A percentile compares a stretch with the other conserved stretches of the same genome.
phyloP scores from a whole-genome alignment of 495 filamentous ascomycete species.

The Podospora conica region DNA sequence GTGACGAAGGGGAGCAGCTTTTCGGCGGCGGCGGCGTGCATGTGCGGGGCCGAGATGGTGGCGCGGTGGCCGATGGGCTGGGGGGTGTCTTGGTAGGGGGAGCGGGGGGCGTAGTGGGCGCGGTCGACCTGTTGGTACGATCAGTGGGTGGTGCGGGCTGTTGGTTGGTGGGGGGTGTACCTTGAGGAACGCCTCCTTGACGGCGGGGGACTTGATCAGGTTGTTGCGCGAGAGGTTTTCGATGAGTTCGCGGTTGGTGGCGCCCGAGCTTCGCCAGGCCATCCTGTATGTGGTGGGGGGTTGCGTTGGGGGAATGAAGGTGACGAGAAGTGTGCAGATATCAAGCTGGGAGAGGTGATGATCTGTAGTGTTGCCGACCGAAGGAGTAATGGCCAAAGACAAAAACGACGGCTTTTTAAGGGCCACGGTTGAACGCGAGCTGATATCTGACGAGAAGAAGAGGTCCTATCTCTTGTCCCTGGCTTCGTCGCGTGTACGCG shows the following conservation, averaged over 20 bases:
- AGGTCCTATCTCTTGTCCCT: background rate
- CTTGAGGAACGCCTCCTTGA: slow-evolving; percentile 72
- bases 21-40: slow-evolving; percentile 80
- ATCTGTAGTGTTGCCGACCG: background rate
- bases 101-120: slow-evolving; percentile 64
- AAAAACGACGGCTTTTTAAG: background rate
- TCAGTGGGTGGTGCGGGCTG: too few relatives aligned
- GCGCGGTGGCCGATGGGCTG: slow-evolving; percentile 81
- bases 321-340: too few relatives aligned
- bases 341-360: too few relatives aligned
- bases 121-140: slow-evolving; percentile 65
- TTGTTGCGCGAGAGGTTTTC: slow-evolving; percentile 67
- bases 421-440: background rate
- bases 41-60: slow-evolving; percentile 95
- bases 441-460: background rate
- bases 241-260: slow-evolving; percentile 69
- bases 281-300: slow-evolving; percentile 42
- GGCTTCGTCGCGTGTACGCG: background rate
- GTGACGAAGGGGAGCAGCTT: slow-evolving; percentile 56
- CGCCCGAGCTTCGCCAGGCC: slow-evolving; percentile 86
- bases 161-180: slow-evolving; percentile 38
- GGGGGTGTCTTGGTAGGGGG: slow-evolving; percentile 82
- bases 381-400: background rate
- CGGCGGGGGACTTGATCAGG: slow-evolving; percentile 63
- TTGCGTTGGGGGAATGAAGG: background rate